Evolutionary conservation across 352 stramenopile genomes (phyloP).

Genomic region (Phytophthora aleatoria): DNA sequence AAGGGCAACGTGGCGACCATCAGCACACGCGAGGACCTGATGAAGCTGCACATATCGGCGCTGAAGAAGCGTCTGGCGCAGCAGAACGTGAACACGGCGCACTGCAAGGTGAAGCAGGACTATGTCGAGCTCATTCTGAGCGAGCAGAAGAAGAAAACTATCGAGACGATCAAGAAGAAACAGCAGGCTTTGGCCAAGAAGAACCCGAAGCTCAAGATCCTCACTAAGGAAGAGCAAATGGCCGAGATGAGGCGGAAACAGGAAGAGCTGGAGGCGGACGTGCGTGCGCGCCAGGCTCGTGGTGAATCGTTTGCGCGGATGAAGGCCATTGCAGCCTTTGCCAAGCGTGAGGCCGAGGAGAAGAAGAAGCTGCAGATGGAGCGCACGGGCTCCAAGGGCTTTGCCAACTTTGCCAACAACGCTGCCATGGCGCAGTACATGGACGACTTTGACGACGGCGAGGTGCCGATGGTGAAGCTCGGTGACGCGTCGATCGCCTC

Average conservation of each 20-base stretch:
- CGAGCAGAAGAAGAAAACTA: constrained; percentile 62
- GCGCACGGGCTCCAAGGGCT: constrained; percentile 76
- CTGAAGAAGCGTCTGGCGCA: constrained; percentile 80
- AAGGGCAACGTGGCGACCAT: constrained; percentile 58
- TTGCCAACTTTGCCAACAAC: constrained; percentile 89
- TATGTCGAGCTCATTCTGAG: constrained; percentile 79
- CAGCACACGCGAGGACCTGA: constrained; percentile 68
- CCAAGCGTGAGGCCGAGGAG: constrained; percentile 79
- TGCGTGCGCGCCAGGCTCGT: constrained; percentile 72
- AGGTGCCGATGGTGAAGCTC: constrained; percentile 97
- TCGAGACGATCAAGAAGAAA: constrained; percentile 67
- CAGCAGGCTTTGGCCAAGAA: constrained; percentile 54
- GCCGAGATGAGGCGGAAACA: constrained; percentile 87
- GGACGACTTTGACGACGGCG: constrained; percentile 91
- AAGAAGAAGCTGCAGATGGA: constrained; percentile 72
- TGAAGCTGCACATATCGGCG: constrained; percentile 88
- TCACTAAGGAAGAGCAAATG: constrained; percentile 84
- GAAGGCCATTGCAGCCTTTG: constrained; percentile 86
- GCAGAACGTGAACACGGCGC: constrained; percentile 65
- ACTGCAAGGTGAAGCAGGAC: constrained; percentile 83
- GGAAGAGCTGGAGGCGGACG: constrained; percentile 80
- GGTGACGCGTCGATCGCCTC: constrained; percentile 99
- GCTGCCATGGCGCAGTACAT: constrained; percentile 90
- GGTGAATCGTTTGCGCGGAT: constrained; percentile 88
- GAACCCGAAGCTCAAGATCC: constrained; percentile 59